Evolutionary conservation across 192 early-diverging fungal genomes (phyloP), one percentile per base, ranked within the genome.

Genomic region (Backusella sp.): DNA sequence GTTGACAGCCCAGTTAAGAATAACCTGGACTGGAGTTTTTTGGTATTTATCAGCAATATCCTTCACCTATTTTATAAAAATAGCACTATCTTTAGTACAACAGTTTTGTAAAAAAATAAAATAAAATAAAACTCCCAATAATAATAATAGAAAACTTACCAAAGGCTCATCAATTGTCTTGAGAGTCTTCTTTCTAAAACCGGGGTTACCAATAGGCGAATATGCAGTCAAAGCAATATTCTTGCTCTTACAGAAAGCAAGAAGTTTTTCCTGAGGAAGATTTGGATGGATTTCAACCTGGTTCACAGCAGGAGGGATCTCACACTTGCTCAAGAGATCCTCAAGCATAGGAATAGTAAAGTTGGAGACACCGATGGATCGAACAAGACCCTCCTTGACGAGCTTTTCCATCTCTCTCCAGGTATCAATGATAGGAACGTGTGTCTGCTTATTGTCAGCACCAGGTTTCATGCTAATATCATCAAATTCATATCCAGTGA

Each of bases 301-400:
- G 41, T 90, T 87, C 32, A 91, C 90, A 35, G 87, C 90, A 15
- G 95, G 95, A 53, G 83, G 74, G 65, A 95, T 93, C 23, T 83
- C 81, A 75, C 88, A 86, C 46, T 86, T 74, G 6, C 79, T 83
- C 8, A 96, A 73, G 59, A 96, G 82, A 46, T 91, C 82, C 73
- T 92, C 80, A 36, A 93, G 78, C 68, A 89, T 77, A 28, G 79
- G 66, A 56, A 86, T 80, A 82, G 81, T 89, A 36, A 88, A 91
- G 84, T 96, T 96, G 46, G 90, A 93, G 23, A 96, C 92, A 70
- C 94, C 95, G 52, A 96, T 94, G 23, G 86, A 69, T 21, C 86
- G 81, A 21, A 88, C 90, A 53, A 90, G 84, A 37, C 91, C 90
- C 0, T 77, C 77, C 11, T 89, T 81, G 1, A 92, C 88, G 8